These are phyloP conservation scores for Phialocephala subalpina DNA, from an alignment of 2,329 filamentous ascomycete species.

Conservation along the genomic window DNA sequence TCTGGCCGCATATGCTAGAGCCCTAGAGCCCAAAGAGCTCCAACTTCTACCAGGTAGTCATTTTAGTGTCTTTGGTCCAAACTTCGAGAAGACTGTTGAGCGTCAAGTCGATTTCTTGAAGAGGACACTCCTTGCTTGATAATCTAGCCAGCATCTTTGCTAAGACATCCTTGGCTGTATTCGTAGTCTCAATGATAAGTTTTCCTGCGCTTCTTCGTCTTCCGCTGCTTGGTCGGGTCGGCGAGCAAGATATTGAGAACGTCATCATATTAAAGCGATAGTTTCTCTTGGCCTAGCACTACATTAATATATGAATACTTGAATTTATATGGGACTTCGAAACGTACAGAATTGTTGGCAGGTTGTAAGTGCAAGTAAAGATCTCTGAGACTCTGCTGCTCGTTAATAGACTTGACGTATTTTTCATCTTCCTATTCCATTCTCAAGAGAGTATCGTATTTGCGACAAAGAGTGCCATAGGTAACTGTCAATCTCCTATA, in stretches of 20 bases:
- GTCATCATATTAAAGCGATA: conserved; percentile 29
- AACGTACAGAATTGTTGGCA: conserved; percentile 26
- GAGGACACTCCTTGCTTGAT: conserved; percentile 22
- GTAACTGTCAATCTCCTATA: conserved; percentile 30
- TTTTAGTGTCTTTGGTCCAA: conserved; percentile 45
- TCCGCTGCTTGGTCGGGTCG: conserved; percentile 16
- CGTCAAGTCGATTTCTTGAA: conserved; percentile 47
- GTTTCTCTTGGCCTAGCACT: no score
- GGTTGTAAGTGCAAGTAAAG: conserved; percentile 21
- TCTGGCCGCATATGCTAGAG: conserved; percentile 47
- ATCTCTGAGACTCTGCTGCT: conserved; percentile 8
- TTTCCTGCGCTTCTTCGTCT: conserved; percentile 18
- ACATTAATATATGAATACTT: no score
- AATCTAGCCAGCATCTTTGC: no score
- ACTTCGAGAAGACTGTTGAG: conserved; percentile 45
- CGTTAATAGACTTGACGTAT: background rate
- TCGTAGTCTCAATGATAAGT: background rate
- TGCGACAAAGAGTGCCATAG: conserved; percentile 30
- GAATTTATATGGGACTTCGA: background rate
- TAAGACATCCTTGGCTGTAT: no score
- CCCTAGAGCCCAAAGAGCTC: conserved; percentile 50
- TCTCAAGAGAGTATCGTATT: conserved; percentile 28
- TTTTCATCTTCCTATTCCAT: conserved; percentile 22
- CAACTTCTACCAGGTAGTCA: conserved; percentile 48
- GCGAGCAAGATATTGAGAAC: conserved; percentile 29